phyloP scores from a whole-genome alignment of 441 rosid species.

The Aleurites moluccanus region DNA sequence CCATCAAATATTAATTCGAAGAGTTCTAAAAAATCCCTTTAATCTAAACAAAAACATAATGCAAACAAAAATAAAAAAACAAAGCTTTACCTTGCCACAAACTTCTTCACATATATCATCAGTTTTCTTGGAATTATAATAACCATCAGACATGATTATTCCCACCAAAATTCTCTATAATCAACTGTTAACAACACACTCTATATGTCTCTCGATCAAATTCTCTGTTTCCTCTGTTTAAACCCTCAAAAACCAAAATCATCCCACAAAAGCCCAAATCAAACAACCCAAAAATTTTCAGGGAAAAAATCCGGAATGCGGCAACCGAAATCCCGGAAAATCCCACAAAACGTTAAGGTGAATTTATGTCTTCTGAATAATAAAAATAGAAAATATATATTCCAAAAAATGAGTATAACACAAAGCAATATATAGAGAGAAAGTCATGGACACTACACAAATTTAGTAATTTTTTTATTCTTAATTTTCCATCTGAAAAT shows the following conservation, averaged over 20 bases:
- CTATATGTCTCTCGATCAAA: not conserved
- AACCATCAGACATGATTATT: conserved; percentile 70
- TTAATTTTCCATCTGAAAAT: not conserved
- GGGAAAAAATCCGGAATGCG: conserved; percentile 13
- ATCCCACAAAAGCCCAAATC: conserved; percentile 27
- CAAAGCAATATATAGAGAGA: conserved; percentile 1
- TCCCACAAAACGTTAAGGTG: conserved; percentile 52
- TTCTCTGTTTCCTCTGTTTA: not conserved
- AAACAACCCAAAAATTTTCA: conserved; percentile 16
- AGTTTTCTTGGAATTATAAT: conserved; percentile 77
- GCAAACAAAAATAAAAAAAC: conserved; percentile 7
- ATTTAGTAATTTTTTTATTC: not conserved
- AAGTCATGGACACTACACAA: not conserved
- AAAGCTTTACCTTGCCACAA: conserved; percentile 65
- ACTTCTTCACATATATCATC: conserved; percentile 75
- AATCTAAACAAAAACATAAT: not conserved
- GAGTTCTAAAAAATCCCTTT: not conserved
- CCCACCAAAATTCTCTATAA: not conserved
- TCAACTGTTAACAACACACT: not conserved
- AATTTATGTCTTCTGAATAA: not conserved
- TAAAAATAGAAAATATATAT: conserved; percentile 13
- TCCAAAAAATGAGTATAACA: not conserved
- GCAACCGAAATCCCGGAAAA: conserved; percentile 21
- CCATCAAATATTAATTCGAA: not conserved
- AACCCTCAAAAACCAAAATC: not conserved